A percentile compares a stretch with the other conserved stretches of the same genome.
Evolutionary conservation across 2,329 filamentous ascomycete species (phyloP).

Genomic region (Trichophyton rubrum): DNA sequence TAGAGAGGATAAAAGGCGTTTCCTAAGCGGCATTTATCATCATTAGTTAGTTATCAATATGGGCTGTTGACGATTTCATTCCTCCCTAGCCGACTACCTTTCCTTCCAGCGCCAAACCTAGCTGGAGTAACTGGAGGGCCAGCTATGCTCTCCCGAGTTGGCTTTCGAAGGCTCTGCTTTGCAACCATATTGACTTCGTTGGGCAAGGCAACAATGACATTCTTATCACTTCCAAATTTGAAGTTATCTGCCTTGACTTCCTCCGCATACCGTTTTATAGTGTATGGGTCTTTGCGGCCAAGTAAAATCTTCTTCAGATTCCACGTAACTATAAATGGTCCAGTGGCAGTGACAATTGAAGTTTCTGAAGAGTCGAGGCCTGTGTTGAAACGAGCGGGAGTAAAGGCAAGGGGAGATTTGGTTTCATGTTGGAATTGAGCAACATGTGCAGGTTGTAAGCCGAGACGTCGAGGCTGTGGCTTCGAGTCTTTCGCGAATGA

Average conservation of each 20-base stretch:
- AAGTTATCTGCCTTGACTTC: constrained; percentile 98
- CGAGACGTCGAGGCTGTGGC: constrained; percentile 81
- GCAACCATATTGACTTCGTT: constrained; percentile 98
- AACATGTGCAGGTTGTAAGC: constrained; percentile 78
- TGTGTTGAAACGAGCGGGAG: constrained; percentile 85
- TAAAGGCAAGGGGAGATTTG: constrained; percentile 72
- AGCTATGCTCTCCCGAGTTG: constrained; percentile 87
- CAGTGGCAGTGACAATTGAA: constrained; percentile 91
- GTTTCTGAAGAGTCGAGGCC: constrained; percentile 71
- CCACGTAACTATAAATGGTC: constrained; percentile 95
- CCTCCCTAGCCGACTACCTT: constrained; percentile 44
- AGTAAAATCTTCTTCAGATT: constrained; percentile 77
- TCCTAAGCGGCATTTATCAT: neutral
- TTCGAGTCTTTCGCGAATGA: constrained; percentile 86
- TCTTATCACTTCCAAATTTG: constrained; percentile 93
- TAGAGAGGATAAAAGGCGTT: no score
- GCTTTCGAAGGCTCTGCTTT: constrained; percentile 69
- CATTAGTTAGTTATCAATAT: constrained; percentile 31
- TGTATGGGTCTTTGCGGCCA: constrained; percentile 76
- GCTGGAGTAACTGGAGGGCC: constrained; percentile 39
- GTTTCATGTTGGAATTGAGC: constrained; percentile 98
- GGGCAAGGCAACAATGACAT: constrained; percentile 89
- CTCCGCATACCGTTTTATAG: constrained; percentile 90
- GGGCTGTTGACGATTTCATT: constrained; percentile 74
- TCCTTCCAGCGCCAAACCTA: constrained; percentile 37